A percentile compares a stretch with the other conserved stretches of the same genome.
Conservation (phyloP, 2,329 filamentous ascomycete species). For the Gliomastix tumulicola region DNA sequence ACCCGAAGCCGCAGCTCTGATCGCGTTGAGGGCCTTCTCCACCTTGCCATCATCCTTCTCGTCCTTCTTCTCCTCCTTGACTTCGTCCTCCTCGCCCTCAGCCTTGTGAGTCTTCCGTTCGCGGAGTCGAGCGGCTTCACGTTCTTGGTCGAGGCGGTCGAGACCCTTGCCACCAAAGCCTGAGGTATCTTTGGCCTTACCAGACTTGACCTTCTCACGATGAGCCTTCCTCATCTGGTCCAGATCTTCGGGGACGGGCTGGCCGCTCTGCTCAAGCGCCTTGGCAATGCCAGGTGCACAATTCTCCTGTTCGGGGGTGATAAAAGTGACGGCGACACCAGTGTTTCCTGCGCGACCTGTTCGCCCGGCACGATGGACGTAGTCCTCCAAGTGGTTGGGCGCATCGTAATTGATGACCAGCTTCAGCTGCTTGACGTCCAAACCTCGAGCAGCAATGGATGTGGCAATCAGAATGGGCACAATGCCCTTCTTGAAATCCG, state of each 20-base stretch:
- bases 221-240: constrained; percentile 65
- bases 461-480: constrained; percentile 90
- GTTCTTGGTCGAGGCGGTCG: constrained; percentile 84
- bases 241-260: constrained; percentile 67
- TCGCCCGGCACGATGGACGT: constrained; percentile 88
- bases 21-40: constrained; percentile 59
- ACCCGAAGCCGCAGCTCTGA: constrained; percentile 54
- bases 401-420: constrained; percentile 94
- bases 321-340: constrained; percentile 89
- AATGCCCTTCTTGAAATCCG: constrained; percentile 88
- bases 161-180: constrained; percentile 95
- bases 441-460: constrained; percentile 86
- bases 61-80: constrained; percentile 65
- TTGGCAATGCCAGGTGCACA: constrained; percentile 85
- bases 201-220: constrained; percentile 83
- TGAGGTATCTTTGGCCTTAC: constrained; percentile 81
- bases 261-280: constrained; percentile 85
- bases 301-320: constrained; percentile 86
- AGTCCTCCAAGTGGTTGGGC: constrained; percentile 92
- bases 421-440: constrained; percentile 94
- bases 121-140: constrained; percentile 77
- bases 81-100: constrained; percentile 76
- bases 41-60: constrained; percentile 64
- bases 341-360: constrained; percentile 93
- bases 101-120: constrained; percentile 88